Percentiles rank a stretch among this genome's conserved stretches.
phyloP scores from a whole-genome alignment of 108 stramenopile genomes.

The Craspedostauros australis region DNA sequence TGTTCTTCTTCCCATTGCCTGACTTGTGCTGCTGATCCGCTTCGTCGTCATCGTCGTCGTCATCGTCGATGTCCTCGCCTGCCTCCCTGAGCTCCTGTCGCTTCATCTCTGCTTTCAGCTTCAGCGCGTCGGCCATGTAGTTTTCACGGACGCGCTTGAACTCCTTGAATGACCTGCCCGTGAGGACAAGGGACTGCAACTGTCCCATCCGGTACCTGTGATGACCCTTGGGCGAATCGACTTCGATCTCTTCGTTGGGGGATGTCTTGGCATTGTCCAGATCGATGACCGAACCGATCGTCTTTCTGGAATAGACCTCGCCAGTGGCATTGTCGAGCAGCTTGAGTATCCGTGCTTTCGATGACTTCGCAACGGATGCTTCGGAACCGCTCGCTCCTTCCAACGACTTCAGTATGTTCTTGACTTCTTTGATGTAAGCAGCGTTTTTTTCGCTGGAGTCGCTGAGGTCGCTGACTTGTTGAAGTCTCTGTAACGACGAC shows the following conservation, averaged over 20 bases:
- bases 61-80: conserved; percentile 62
- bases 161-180: conserved; percentile 45
- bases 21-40: conserved; percentile 26
- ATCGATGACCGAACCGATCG: neutral
- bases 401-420: conserved; percentile 31
- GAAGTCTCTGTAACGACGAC: neutral
- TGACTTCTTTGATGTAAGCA: conserved; percentile 22
- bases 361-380: conserved; percentile 17
- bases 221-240: no score
- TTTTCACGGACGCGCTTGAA: conserved; percentile 50
- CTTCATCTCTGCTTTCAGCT: conserved; percentile 71
- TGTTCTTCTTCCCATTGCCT: conserved; percentile 8
- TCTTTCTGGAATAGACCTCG: conserved; percentile 22
- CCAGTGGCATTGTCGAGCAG: conserved; percentile 47
- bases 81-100: conserved; percentile 48
- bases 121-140: conserved; percentile 75
- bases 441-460: neutral
- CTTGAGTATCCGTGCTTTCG: conserved; percentile 22
- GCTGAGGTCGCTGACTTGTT: no score
- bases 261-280: neutral
- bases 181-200: conserved; percentile 33
- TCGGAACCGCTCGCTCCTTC: neutral
- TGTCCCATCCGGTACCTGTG: conserved; percentile 50
- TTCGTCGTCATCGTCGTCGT: conserved; percentile 76
- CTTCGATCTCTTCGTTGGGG: neutral